Base-by-base conservation (phyloP, 1,284 basidiomycete species). In the Puccinia coronata region DNA sequence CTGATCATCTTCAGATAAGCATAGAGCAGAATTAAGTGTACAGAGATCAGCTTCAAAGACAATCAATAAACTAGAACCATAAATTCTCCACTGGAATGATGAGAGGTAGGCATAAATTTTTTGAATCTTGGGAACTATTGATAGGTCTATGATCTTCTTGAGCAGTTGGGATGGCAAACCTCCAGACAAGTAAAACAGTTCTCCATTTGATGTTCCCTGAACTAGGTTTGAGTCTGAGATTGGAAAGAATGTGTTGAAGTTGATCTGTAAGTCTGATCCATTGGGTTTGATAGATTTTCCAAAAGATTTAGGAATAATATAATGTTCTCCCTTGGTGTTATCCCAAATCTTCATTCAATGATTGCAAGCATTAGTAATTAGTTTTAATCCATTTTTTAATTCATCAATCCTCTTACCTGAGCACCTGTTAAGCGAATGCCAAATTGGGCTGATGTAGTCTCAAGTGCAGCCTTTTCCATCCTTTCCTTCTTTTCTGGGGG, bases 361-460 rank as follows among this genome's bases (percentile, higher is more conserved):
- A 34, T 5, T 28, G 36, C 34, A 31, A 5, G 12, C 6, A 25
- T 43, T 16, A 43, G 43, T 43, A n/a, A n/a, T n/a, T n/a, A n/a
- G n/a, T n/a, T 43, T 43, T 43, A 16, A 43, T 43, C 43, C 43
- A n/a, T n/a, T n/a, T n/a, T n/a, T n/a, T n/a, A n/a, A n/a, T n/a
- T n/a, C n/a, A n/a, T n/a, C n/a, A n/a, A n/a, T n/a, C 16, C 43
- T 43, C 43, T 61, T 20, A 80, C 77, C 77, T 80, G 63, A 34
- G 61, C 77, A 5, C 77, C 77, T 9, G 77, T 80, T 34, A 80
- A 49, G 8, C 77, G 77, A 31, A 80, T 80, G 2, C 77, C 77
- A 12, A 71, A 59, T 39, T 43, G 47, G 34, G 77, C 77, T 5
- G 77, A 71, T 28, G 77, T 80, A 8, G 77, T 80, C 28, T 80